phyloP scores from a whole-genome alignment of 2,329 filamentous ascomycete genomes.

The Neoscytalidium dimidiatum region DNA sequence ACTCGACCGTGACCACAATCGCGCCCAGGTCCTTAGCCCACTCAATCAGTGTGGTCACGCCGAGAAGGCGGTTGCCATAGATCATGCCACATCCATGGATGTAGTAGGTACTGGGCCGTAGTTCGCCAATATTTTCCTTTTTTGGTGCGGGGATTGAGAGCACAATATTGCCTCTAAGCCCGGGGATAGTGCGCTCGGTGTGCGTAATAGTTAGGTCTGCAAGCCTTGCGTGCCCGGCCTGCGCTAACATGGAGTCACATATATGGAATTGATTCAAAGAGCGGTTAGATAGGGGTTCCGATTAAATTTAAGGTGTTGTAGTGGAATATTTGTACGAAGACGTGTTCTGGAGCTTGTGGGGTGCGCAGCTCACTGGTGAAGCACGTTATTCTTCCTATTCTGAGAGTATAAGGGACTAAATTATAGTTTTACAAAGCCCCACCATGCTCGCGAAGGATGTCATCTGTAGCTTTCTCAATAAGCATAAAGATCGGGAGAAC shows the following conservation, averaged over 20 bases:
- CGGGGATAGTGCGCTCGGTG: not conserved
- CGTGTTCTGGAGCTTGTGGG: too few species aligned
- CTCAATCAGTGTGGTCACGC: not conserved
- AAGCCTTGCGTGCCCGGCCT: not conserved
- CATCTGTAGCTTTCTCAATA: conserved; percentile 63
- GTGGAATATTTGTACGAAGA: too few species aligned
- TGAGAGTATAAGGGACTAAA: too few species aligned
- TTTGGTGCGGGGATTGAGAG: not conserved
- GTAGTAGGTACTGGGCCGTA: not conserved
- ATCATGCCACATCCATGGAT: not conserved
- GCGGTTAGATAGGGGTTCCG: too few species aligned
- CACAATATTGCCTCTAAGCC: not conserved
- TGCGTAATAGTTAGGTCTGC: not conserved
- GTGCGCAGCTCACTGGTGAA: too few species aligned
- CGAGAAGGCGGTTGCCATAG: not conserved
- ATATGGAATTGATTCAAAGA: too few species aligned
- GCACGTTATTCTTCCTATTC: too few species aligned
- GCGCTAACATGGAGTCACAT: not conserved
- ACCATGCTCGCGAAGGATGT: not conserved
- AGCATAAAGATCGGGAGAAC: conserved; percentile 57
- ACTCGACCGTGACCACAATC: not conserved
- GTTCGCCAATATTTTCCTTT: not conserved
- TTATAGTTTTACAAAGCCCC: not conserved
- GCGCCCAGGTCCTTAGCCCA: not conserved
- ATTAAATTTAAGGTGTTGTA: too few species aligned